Evolutionary conservation across 371 early-diverging fungal genomes (phyloP).

Genomic region (Rhizopus delemar): DNA sequence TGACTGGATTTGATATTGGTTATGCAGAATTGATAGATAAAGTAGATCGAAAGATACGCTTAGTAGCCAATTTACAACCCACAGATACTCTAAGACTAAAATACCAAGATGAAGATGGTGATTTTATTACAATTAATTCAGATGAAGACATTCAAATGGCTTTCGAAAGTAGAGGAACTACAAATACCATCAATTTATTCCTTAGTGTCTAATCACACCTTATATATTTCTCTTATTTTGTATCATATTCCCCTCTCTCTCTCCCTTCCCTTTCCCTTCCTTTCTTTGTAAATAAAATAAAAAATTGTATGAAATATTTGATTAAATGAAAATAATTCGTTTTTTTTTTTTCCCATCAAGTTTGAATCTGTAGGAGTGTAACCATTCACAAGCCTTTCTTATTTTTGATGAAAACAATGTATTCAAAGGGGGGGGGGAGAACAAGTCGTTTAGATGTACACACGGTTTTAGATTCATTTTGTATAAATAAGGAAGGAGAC

Average conservation of each 20-base stretch:
- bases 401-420: no score
- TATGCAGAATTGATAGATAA: constrained; percentile 74
- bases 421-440: no score
- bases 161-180: constrained; percentile 67
- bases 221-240: not conserved
- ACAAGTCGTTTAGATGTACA: no score
- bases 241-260: not conserved
- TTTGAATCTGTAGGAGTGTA: no score
- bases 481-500: no score
- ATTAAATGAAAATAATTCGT: no score
- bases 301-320: no score
- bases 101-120: constrained; percentile 92
- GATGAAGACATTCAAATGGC: constrained; percentile 92
- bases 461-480: no score
- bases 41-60: constrained; percentile 84
- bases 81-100: constrained; percentile 64
- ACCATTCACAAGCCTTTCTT: no score
- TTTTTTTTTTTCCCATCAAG: no score
- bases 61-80: constrained; percentile 61
- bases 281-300: no score
- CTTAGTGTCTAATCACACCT: constrained; percentile 24
- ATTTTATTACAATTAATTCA: constrained; percentile 78
- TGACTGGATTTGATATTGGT: constrained; percentile 69
- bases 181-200: constrained; percentile 36
- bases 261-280: constrained; percentile 6